phyloP scores from a whole-genome alignment of 2,329 filamentous ascomycete species.

The Metarhizium anisopliae region DNA sequence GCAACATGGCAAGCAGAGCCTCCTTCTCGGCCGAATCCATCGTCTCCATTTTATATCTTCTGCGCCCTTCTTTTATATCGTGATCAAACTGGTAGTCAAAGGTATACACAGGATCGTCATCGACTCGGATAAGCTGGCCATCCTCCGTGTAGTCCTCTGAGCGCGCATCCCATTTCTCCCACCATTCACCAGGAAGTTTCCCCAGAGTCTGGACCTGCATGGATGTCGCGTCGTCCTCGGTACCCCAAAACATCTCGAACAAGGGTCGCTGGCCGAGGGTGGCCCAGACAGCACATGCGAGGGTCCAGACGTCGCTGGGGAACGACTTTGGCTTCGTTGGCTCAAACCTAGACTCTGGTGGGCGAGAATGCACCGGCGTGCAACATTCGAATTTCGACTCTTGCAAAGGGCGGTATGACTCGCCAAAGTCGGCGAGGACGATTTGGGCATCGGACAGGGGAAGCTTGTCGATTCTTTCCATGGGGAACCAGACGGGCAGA shows the following conservation, averaged over 20 bases:
- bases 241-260: conserved; percentile 8
- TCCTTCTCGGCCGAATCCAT: not conserved
- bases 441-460: not conserved
- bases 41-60: not conserved
- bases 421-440: conserved; percentile 13
- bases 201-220: not conserved
- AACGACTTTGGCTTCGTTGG: conserved; percentile 11
- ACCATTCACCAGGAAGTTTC: not conserved
- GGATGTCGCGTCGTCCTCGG: not conserved
- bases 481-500: conserved; percentile 13
- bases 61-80: no score
- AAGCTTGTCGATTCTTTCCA: conserved; percentile 5
- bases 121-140: not conserved
- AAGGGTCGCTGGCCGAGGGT: conserved; percentile 12
- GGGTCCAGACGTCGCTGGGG: conserved; percentile 5
- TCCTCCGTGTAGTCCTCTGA: not conserved
- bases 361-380: conserved; percentile 11
- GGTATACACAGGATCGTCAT: not conserved
- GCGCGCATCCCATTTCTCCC: not conserved
- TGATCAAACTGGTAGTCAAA: not conserved
- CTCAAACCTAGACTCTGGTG: conserved; percentile 13
- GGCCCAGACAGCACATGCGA: conserved; percentile 5
- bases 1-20: not conserved
- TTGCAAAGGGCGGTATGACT: conserved; percentile 10
- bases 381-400: conserved; percentile 13